These are phyloP conservation scores for Corynespora cassiicola DNA, from an alignment of 2,329 filamentous ascomycete species.

Conservation along the genomic window DNA sequence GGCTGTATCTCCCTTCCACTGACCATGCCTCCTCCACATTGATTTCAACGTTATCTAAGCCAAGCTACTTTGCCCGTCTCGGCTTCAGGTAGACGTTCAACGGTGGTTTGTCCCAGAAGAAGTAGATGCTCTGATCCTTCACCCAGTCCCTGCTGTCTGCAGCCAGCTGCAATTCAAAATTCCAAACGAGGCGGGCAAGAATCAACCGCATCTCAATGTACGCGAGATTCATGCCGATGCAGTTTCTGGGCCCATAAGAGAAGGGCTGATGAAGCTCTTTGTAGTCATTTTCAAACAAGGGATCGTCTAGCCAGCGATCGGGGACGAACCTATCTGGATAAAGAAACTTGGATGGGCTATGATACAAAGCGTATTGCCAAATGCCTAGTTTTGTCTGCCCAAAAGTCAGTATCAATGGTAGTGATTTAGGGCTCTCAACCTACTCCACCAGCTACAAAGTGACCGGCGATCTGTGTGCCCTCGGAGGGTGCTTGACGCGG, in stretches of 20 bases:
- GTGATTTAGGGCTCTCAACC: no score
- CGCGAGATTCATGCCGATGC: slow-evolving; percentile 12
- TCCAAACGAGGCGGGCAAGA: slow-evolving; percentile 16
- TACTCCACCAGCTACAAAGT: no score
- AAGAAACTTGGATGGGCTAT: slow-evolving; percentile 1
- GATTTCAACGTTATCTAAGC: no score
- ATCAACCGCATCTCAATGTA: slow-evolving; percentile 28
- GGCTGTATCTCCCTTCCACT: no score
- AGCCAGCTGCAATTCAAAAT: slow-evolving; percentile 13
- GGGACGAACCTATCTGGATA: slow-evolving; percentile 2
- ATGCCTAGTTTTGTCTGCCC: no score
- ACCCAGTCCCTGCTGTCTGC: slow-evolving; percentile 6
- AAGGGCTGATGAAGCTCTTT: slow-evolving; percentile 4
- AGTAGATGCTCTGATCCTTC: slow-evolving; percentile 15
- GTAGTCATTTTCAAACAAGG: slow-evolving; percentile 2
- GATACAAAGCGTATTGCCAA: no score
- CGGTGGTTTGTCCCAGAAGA: slow-evolving; percentile 18
- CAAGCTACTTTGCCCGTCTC: no score
- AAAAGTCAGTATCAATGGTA: no score
- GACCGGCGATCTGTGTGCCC: slow-evolving; percentile 35
- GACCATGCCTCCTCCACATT: no score
- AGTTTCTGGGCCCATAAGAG: slow-evolving; percentile 5
- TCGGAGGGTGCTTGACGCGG: slow-evolving; percentile 24
- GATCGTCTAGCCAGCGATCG: slow-evolving; percentile 2
- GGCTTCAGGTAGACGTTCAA: slow-evolving; percentile 11